Evolutionary conservation across 805 yeast genomes (phyloP).

Genomic region (Hanseniaspora meyeri): DNA sequence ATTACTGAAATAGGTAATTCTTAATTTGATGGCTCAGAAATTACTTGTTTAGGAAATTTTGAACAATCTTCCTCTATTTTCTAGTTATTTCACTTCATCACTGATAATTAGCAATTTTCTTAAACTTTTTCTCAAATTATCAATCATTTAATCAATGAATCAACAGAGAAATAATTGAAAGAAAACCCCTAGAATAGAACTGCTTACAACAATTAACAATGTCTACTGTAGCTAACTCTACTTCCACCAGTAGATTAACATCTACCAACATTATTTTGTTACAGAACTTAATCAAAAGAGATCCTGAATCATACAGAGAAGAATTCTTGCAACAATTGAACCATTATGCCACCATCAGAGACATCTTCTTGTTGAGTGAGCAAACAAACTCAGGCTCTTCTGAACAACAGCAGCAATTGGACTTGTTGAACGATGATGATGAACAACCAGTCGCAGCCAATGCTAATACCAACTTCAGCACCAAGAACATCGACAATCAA

Average conservation of each 20-base stretch:
- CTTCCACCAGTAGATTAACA: constrained; percentile 12
- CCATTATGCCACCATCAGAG: constrained; percentile 83
- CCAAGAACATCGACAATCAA: constrained; percentile 22
- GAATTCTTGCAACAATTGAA: constrained; percentile 87
- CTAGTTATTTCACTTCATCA: not conserved
- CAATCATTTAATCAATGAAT: not conserved
- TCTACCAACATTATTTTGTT: constrained; percentile 78
- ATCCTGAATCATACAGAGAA: constrained; percentile 86
- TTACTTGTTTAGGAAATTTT: not conserved
- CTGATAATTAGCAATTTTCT: not conserved
- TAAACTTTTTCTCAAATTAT: too few relatives aligned
- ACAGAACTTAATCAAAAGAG: constrained; percentile 86
- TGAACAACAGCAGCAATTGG: constrained; percentile 21
- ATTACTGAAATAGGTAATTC: not conserved
- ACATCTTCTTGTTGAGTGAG: constrained; percentile 60
- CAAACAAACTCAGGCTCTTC: constrained; percentile 29
- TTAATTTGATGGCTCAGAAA: not conserved
- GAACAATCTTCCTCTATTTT: not conserved
- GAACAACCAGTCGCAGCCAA: constrained; percentile 20
- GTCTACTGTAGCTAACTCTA: constrained; percentile 7
- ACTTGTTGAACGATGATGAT: constrained; percentile 18
- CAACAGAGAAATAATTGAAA: not conserved
- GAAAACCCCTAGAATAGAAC: not conserved
- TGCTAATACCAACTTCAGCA: constrained; percentile 4
- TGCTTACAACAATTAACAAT: not conserved